Evolutionary conservation across 441 rosid genomes (phyloP), one percentile per base, ranked within the genome.

Genomic region (Flueggea neowawraea): DNA sequence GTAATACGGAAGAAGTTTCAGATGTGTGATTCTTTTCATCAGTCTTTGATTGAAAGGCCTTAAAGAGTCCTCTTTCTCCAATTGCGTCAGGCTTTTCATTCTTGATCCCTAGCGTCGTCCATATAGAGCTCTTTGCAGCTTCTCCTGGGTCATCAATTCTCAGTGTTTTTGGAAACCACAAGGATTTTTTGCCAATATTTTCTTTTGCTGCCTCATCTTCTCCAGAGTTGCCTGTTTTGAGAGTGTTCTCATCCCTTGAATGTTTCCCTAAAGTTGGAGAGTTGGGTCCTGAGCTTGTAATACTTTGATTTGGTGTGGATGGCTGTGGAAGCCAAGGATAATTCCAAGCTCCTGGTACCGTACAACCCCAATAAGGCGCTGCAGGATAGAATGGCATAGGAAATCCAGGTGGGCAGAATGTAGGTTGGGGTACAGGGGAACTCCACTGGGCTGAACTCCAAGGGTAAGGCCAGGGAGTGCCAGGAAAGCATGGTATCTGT

Each of bases 201-300:
- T 84, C 86, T 52, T 81, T 81, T 5, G 49, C 62, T n/a, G 64
- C 62, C 59, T 73, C 83, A 47, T 78, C 84, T 12, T 58, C 73
- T 12, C 47, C 61, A 0, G 74, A n/a, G n/a, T n/a, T n/a, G n/a
- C n/a, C n/a, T 43, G 70, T 57, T 57, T 78, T 80, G 28, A 41
- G 61, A 16, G 41, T 11, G 69, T 56, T 80, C 69, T 84, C 95
- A 16, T 94, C 96, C 48, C 97, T 79, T 17, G 90, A 88, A 77
- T 94, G 98, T 63, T 94, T 94, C 52, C 97, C 98, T 54, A 94
- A 64, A 31, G 90, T 88, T 14, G 94, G 95, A 52, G 90, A 87
- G 61, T 81, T 86, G 1, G 95, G 96, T 68, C 81, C 70, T 0
- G 95, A 84, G 12, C 74, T 70, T 1, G 73, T 65, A 32, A 62